Conservation (phyloP, 768 basidiomycete species). For the Auricularia heimuer region DNA sequence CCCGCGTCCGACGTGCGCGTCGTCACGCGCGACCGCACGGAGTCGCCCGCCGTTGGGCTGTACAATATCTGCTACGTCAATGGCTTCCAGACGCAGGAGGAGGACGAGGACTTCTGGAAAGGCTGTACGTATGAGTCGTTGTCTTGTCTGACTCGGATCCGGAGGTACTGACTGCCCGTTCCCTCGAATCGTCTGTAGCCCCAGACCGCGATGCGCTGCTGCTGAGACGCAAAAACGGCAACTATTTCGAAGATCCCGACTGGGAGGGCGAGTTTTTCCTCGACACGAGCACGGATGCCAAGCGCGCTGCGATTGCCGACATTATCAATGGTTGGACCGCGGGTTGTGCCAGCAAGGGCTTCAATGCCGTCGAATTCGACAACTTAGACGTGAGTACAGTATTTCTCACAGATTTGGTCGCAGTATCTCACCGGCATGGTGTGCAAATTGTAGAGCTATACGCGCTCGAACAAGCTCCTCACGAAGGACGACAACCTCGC, state of each 20-base stretch:
- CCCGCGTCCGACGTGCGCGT: neutral
- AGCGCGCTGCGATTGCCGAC: neutral
- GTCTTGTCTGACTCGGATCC: no score
- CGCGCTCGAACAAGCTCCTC: neutral
- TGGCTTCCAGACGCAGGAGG: neutral
- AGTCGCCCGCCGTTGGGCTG: neutral
- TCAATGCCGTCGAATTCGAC: neutral
- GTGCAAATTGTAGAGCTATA: neutral
- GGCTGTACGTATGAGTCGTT: no score
- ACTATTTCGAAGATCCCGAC: neutral
- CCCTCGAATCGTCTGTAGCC: no score
- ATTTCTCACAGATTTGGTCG: neutral
- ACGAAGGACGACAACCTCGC: neutral
- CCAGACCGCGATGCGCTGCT: neutral
- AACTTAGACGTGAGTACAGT: neutral
- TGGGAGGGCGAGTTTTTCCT: neutral
- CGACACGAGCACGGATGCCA: neutral
- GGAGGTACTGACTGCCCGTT: neutral
- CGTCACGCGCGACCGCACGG: neutral
- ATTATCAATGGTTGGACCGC: neutral
- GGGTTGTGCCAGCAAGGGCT: neutral
- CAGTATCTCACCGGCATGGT: neutral
- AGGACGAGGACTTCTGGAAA: neutral
- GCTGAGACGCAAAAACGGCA: neutral
- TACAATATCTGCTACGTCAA: slow-evolving; percentile 2